A percentile compares a stretch with the other conserved stretches of the same genome.
These are phyloP conservation scores for Tetrahymena malaccensis DNA, from an alignment of 73 alveolate species.

Conservation along the genomic window DNA sequence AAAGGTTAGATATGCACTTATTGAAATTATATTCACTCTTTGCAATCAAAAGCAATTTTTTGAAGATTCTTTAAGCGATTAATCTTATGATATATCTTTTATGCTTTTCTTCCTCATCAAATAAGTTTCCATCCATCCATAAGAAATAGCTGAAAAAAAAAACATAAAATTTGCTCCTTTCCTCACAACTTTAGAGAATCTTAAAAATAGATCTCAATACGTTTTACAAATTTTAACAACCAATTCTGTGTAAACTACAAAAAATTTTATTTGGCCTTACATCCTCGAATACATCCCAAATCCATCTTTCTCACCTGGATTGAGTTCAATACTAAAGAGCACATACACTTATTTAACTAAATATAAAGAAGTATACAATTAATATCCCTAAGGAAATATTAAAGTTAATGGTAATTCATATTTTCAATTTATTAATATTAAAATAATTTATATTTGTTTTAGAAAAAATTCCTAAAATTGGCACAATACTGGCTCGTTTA, in stretches of 20 bases:
- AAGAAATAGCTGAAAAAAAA: constrained; percentile 32
- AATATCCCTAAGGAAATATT: background rate
- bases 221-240: background rate
- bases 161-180: constrained; percentile 15
- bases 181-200: constrained; percentile 13
- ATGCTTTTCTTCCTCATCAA: constrained; percentile 17
- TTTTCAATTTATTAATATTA: background rate
- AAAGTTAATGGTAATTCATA: background rate
- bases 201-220: constrained; percentile 25
- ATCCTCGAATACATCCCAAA: background rate
- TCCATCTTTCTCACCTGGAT: background rate
- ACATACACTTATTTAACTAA: background rate
- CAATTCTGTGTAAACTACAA: background rate
- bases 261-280: background rate
- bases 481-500: background rate
- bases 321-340: background rate
- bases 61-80: constrained; percentile 3
- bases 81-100: constrained; percentile 4
- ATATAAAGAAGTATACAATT: background rate
- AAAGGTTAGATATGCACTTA: constrained; percentile 16
- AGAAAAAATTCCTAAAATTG: background rate
- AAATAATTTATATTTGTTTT: background rate
- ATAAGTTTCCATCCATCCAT: constrained; percentile 29
- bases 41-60: constrained; percentile 3
- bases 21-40: constrained; percentile 16